Conservation (phyloP, 495 filamentous ascomycete species). For the Penicillium pulvis region DNA sequence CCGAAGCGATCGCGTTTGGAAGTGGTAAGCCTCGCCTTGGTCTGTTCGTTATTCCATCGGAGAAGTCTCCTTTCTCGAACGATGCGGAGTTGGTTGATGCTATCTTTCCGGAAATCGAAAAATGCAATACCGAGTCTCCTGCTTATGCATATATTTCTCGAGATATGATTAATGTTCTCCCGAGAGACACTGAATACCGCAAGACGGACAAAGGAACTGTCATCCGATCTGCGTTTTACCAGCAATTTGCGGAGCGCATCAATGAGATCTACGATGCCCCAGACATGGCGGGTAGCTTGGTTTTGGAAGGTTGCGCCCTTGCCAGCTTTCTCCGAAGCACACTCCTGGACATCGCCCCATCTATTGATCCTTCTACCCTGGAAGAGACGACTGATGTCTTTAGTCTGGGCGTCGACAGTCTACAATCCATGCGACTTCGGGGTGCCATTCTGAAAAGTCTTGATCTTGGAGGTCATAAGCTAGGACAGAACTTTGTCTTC, state of each 20-base stretch:
- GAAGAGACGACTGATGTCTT: constrained; percentile 31
- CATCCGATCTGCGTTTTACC: constrained; percentile 22
- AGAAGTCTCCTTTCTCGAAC: neutral
- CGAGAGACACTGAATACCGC: constrained; percentile 49
- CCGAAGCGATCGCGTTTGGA: constrained; percentile 25
- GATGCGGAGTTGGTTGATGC: constrained; percentile 17
- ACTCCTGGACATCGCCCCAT: neutral
- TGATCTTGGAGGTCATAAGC: constrained; percentile 28
- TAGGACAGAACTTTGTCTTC: constrained; percentile 45
- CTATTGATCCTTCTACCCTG: neutral
- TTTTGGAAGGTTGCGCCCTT: neutral
- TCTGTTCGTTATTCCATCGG: constrained; percentile 36
- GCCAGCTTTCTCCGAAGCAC: neutral
- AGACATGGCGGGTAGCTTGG: neutral
- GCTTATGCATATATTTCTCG: constrained; percentile 33
- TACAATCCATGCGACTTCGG: constrained; percentile 41
- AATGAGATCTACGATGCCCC: constrained; percentile 15
- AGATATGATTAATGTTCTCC: constrained; percentile 30
- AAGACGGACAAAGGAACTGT: constrained; percentile 53
- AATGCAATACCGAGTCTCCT: constrained; percentile 40
- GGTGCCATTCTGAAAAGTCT: constrained; percentile 33
- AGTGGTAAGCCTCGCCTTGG: constrained; percentile 32
- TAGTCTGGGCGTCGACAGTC: constrained; percentile 52
- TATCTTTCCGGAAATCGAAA: constrained; percentile 44
- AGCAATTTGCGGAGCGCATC: constrained; percentile 23